Percentiles rank a stretch among this genome's conserved stretches.
phyloP scores from a whole-genome alignment of 2,329 filamentous ascomycete species.

The Acrocalymma vagum region DNA sequence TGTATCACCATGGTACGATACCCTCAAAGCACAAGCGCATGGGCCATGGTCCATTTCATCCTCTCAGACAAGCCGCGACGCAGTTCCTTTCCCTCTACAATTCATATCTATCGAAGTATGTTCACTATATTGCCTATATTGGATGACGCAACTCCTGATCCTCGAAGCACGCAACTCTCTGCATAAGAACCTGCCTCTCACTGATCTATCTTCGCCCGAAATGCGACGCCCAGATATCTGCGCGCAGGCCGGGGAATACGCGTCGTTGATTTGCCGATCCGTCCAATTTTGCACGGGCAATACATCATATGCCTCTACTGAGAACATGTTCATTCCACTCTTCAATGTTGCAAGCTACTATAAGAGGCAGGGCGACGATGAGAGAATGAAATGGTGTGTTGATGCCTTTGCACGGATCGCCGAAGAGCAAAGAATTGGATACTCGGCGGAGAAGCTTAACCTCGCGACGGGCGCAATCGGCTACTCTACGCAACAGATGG shows the following conservation, averaged over 20 bases:
- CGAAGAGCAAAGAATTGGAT: slow-evolving; percentile 22
- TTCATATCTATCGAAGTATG: slow-evolving; percentile 27
- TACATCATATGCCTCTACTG: slow-evolving; percentile 22
- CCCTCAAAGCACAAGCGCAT: slow-evolving; percentile 11
- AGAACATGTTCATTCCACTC: slow-evolving; percentile 28
- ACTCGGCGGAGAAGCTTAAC: slow-evolving; percentile 6
- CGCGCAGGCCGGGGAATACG: slow-evolving; percentile 20
- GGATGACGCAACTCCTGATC: slow-evolving; percentile 26
- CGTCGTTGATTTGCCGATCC: slow-evolving; percentile 25
- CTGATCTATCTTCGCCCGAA: slow-evolving; percentile 5
- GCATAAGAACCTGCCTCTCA: slow-evolving; percentile 8
- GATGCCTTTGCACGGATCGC: slow-evolving; percentile 15
- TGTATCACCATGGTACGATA: slow-evolving; percentile 18
- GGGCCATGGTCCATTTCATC: slow-evolving; percentile 17
- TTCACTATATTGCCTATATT: slow-evolving; percentile 23
- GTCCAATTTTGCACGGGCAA: slow-evolving; percentile 24
- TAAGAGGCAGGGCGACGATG: slow-evolving; percentile 17
- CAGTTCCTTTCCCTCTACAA: slow-evolving; percentile 23
- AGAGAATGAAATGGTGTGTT: slow-evolving; percentile 22
- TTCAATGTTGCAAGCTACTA: slow-evolving; percentile 18
- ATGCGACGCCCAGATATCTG: not conserved
- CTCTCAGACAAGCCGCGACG: slow-evolving; percentile 7
- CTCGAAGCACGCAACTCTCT: slow-evolving; percentile 20
- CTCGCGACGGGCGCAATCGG: no score
- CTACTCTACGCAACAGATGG: no score